A percentile compares a stretch with the other conserved stretches of the same genome.
phyloP scores from a whole-genome alignment of 2,329 filamentous ascomycete species.

The Ceratocystis variospora region DNA sequence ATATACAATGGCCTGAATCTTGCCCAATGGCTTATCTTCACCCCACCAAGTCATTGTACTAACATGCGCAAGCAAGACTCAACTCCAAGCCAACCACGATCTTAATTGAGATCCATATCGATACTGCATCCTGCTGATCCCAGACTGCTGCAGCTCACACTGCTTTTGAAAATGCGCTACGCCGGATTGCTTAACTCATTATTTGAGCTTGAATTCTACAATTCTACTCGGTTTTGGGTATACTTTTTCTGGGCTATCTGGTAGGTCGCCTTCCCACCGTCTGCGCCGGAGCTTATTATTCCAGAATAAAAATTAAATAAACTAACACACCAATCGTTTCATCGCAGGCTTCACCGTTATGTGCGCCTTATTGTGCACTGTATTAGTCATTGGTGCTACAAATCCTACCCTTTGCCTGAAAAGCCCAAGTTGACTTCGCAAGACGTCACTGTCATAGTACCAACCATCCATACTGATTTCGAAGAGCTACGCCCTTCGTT shows the following conservation, averaged over 20 bases:
- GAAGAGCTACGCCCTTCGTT: constrained; percentile 73
- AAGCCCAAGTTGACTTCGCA: constrained; percentile 65
- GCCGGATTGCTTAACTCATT: constrained; percentile 21
- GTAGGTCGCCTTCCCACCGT: constrained; percentile 25
- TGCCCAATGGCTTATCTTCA: neutral
- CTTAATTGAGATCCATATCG: neutral
- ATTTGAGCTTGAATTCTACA: constrained; percentile 28
- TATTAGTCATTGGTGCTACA: constrained; percentile 74
- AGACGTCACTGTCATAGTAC: constrained; percentile 89
- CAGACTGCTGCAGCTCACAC: neutral
- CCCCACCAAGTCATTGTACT: neutral
- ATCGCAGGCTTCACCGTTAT: constrained; percentile 68
- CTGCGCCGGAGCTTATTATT: too few relatives aligned
- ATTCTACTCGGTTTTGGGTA: constrained; percentile 36
- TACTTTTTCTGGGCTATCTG: constrained; percentile 27
- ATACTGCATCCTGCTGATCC: neutral
- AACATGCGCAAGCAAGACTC: neutral
- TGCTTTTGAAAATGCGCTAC: constrained; percentile 11
- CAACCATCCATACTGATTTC: constrained; percentile 77
- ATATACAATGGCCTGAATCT: neutral
- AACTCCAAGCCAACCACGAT: neutral
- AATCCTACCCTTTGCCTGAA: constrained; percentile 66
- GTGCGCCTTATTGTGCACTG: constrained; percentile 72
- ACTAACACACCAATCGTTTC: neutral
- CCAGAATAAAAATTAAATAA: neutral